Evolutionary conservation across 2,329 filamentous ascomycete species (phyloP).

Genomic region (Ceratocystis cubensis): DNA sequence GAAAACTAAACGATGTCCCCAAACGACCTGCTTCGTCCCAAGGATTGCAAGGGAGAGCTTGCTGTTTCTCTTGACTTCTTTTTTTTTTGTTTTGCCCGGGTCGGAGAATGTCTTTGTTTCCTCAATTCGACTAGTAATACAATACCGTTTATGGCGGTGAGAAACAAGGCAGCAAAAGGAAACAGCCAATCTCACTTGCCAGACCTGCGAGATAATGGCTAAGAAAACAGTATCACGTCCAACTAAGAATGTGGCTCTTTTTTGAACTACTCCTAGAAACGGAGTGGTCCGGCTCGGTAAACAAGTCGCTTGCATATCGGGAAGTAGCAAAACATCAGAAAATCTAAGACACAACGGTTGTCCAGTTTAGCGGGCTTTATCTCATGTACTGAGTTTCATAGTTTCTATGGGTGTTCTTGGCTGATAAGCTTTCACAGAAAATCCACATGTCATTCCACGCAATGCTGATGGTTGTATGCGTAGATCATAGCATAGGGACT

Average conservation of each 20-base stretch:
- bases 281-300: background rate
- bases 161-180: background rate
- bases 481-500: background rate
- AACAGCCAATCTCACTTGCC: background rate
- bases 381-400: background rate
- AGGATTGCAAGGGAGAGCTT: background rate
- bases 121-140: background rate
- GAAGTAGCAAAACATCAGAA: background rate
- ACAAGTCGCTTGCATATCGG: background rate
- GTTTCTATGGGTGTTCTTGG: background rate
- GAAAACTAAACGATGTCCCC: background rate
- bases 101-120: background rate
- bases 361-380: background rate
- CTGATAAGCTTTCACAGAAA: background rate
- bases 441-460: background rate
- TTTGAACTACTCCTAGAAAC: background rate
- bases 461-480: background rate
- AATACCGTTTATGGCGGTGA: background rate
- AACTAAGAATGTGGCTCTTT: background rate
- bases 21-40: background rate
- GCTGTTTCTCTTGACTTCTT: background rate
- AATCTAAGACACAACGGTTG: background rate
- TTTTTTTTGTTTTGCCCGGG: background rate
- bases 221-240: background rate
- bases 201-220: background rate